Percentiles rank a stretch among this genome's conserved stretches.
phyloP scores from a whole-genome alignment of 106 monocot species.

The Platanthera zijinensis region DNA sequence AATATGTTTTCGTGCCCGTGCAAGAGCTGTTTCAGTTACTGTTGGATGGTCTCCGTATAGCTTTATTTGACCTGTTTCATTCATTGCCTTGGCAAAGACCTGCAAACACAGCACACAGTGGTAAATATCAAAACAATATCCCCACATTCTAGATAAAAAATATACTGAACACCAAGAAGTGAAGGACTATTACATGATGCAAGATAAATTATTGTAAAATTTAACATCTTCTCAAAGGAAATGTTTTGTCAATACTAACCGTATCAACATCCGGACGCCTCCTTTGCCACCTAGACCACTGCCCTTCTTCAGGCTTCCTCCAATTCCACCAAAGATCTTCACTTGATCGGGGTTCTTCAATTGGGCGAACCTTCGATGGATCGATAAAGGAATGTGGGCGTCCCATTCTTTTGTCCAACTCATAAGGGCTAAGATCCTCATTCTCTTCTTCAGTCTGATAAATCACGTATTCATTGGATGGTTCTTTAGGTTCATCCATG shows the following conservation, averaged over 20 bases:
- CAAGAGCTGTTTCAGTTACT: conserved; percentile 75
- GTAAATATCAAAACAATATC: background rate
- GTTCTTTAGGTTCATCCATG: conserved; percentile 36
- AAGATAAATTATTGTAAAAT: background rate
- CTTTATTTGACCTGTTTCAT: conserved; percentile 92
- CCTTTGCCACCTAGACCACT: conserved; percentile 99
- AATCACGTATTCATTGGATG: conserved; percentile 63
- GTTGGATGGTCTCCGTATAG: conserved; percentile 93
- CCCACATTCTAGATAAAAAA: background rate
- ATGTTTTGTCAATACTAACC: conserved; percentile 30
- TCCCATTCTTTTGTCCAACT: conserved; percentile 68
- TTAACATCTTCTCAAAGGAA: background rate
- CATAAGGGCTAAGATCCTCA: conserved; percentile 60
- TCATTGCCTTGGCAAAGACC: conserved; percentile 99
- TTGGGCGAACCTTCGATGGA: conserved; percentile 43
- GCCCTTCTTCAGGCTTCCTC: conserved; percentile 83
- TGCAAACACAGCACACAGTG: conserved; percentile 9
- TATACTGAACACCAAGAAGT: background rate
- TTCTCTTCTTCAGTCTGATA: conserved; percentile 54
- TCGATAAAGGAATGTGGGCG: conserved; percentile 83
- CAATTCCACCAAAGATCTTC: conserved; percentile 99
- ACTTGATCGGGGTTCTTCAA: conserved; percentile 64
- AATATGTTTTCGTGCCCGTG: conserved; percentile 69
- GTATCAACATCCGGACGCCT: conserved; percentile 88
- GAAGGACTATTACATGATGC: background rate